Evolutionary conservation across 768 basidiomycete genomes (phyloP), one percentile per base, ranked within the genome.

Genomic region (Panaeolus cyanescens): DNA sequence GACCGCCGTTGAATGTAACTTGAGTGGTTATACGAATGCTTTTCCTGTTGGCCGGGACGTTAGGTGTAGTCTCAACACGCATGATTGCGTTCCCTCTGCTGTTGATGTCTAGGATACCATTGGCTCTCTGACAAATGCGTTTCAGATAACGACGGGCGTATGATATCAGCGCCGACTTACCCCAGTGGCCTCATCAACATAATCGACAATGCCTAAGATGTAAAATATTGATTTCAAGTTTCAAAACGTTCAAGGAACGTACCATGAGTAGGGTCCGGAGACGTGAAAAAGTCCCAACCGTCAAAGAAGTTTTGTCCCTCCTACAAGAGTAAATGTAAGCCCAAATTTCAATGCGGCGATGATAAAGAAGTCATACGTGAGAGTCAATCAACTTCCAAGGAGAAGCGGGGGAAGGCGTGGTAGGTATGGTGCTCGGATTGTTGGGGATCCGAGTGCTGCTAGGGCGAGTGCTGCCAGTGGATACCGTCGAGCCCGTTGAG

Each of bases 1-100:
- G 79, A 7, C 85, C 85, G 13, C 83, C 90, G 32, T 83, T 90
- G 68, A 85, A 90, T 2, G 77, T 73, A 56, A 77, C 72, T 30
- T 86, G 70, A 0, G 89, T 86, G 54, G 85, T 87, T 65, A 98
- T 90, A 64, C 95, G 88, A 36, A 96, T 82, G 64, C 90, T 89
- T 72, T 86, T 82, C 62, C 95, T 85, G 58, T 83, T 89, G 37
- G 72, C 83, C n/a, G 82, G 68, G 32, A 95, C 89, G 17, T 75
- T 82, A 9, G 85, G 80, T 4, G 93, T 96, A 5, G 92, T 95
- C 70, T 96, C 93, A 25, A 96, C 88, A 32, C 85, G 79, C 94
- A 98, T 96, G 59, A 97, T 74, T 17, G 90, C 92, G 74, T 93
- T 85, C 20, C 92, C 92, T 9, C 80, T 81, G 22, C 68, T 63